These are phyloP conservation scores for Cercophora newfieldiana DNA, from an alignment of 495 filamentous ascomycete species.

Conservation along the genomic window DNA sequence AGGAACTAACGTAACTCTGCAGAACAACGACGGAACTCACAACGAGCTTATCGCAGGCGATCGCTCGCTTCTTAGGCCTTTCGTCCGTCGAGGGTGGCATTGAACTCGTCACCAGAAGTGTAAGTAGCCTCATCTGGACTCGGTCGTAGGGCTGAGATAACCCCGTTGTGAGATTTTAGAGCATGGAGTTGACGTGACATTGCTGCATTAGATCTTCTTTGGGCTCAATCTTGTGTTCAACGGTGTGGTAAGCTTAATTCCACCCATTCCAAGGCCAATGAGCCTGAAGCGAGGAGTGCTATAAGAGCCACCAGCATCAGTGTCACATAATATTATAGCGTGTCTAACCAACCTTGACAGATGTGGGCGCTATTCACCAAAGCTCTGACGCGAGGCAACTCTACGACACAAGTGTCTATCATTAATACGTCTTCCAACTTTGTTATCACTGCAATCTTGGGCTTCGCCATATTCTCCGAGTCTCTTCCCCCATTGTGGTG, in stretches of 20 bases:
- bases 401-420: slow-evolving; percentile 87
- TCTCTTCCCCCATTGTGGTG: slow-evolving; percentile 71
- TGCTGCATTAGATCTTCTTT: slow-evolving; percentile 70
- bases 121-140: slow-evolving; percentile 44
- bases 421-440: slow-evolving; percentile 95
- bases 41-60: slow-evolving; percentile 60
- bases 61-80: slow-evolving; percentile 64
- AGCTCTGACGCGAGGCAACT: slow-evolving; percentile 79
- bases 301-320: background rate
- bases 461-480: slow-evolving; percentile 47
- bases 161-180: background rate
- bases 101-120: slow-evolving; percentile 66
- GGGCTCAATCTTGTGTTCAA: slow-evolving; percentile 87
- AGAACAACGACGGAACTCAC: slow-evolving; percentile 88
- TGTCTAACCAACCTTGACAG: slow-evolving; percentile 28
- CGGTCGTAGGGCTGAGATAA: background rate
- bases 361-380: slow-evolving; percentile 91
- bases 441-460: slow-evolving; percentile 83
- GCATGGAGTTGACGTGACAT: background rate
- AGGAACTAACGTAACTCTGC: slow-evolving; percentile 3
- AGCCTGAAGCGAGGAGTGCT: background rate
- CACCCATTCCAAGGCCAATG: background rate
- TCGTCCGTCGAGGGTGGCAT: slow-evolving; percentile 52
- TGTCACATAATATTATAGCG: background rate
- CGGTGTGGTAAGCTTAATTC: slow-evolving; percentile 56